phyloP scores from a whole-genome alignment of 2,329 filamentous ascomycete species.

The Sordariomycetes sp. region DNA sequence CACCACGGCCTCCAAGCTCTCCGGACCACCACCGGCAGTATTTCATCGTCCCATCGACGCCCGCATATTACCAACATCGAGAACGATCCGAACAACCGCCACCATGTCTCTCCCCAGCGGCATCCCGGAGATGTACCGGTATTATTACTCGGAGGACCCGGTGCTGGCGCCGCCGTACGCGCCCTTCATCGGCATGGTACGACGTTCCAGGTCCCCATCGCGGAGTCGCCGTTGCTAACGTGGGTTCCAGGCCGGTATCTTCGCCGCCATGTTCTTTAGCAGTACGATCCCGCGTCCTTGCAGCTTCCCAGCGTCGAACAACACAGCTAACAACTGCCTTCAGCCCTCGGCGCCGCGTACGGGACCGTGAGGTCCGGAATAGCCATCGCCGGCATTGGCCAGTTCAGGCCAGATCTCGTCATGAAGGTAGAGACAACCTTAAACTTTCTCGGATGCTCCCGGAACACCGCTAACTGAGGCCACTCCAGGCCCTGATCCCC shows the following conservation, averaged over 20 bases:
- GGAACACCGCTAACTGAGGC: background rate
- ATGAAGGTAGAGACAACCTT: constrained; percentile 57
- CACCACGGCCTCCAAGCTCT: background rate
- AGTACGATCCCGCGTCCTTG: constrained; percentile 39
- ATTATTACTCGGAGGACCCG: constrained; percentile 37
- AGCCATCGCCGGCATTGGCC: constrained; percentile 76
- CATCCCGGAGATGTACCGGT: constrained; percentile 4
- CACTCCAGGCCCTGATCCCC: constrained; percentile 62
- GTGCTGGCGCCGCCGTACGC: constrained; percentile 68
- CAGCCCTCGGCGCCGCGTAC: constrained; percentile 66
- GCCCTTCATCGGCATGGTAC: constrained; percentile 81
- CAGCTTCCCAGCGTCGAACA: background rate
- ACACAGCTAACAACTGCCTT: constrained; percentile 7
- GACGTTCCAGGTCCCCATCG: constrained; percentile 17
- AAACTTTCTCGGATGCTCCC: background rate
- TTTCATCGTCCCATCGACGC: background rate
- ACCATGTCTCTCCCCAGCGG: constrained; percentile 37
- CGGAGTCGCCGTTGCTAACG: background rate
- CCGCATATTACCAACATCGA: background rate
- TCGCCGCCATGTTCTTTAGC: constrained; percentile 74
- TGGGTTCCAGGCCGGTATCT: constrained; percentile 57
- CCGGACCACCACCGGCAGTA: background rate
- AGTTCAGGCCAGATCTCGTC: constrained; percentile 76
- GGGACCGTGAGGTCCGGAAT: constrained; percentile 84
- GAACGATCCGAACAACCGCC: constrained; percentile 4